Percentiles rank a stretch among this genome's conserved stretches.
Evolutionary conservation across 441 rosid genomes (phyloP).

Genomic region (Syzygium syzygioides): DNA sequence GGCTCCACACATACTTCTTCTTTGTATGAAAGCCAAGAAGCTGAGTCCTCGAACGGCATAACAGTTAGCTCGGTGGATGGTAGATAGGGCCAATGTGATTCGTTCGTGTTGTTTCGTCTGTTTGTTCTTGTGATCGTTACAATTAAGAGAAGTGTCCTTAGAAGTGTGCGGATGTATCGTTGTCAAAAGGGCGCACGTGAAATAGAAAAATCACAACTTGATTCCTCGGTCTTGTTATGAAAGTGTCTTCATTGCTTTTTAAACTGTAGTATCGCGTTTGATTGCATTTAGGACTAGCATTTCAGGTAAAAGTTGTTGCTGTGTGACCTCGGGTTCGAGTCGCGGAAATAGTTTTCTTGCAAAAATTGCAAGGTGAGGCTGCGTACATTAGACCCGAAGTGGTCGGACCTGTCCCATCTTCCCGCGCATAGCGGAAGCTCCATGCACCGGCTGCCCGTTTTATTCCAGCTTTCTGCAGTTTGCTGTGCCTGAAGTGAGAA

Average conservation of each 20-base stretch:
- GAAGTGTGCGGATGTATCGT: background rate
- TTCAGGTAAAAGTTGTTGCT: background rate
- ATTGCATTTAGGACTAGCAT: background rate
- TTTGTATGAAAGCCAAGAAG: slow-evolving; percentile 10
- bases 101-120: background rate
- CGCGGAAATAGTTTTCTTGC: background rate
- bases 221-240: background rate
- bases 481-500: background rate
- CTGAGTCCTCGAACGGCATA: slow-evolving; percentile 20
- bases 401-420: background rate
- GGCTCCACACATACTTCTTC: slow-evolving; percentile 1
- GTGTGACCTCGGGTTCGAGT: background rate
- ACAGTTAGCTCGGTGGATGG: slow-evolving; percentile 22
- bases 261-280: background rate
- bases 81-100: slow-evolving; percentile 10
- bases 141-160: background rate
- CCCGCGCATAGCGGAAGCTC: background rate
- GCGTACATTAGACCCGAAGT: background rate
- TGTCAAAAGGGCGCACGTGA: background rate
- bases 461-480: background rate
- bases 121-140: background rate
- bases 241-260: background rate
- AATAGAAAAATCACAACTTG: background rate
- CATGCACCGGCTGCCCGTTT: background rate
- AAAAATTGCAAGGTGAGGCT: background rate